phyloP scores from a whole-genome alignment of 148 eudicot genomes.

The Bassia scoparia region DNA sequence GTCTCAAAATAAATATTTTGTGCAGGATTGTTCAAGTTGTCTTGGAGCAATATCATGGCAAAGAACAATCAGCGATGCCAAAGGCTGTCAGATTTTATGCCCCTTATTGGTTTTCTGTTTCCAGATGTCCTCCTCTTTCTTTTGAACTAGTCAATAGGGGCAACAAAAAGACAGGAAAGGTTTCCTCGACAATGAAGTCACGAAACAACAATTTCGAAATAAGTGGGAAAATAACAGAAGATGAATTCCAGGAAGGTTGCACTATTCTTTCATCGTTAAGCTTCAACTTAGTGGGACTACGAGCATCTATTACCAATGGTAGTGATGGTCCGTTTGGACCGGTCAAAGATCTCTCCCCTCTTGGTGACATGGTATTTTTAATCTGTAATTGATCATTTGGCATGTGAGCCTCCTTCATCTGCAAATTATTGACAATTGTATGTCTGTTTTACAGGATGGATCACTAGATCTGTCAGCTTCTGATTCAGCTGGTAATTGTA shows the following conservation, averaged over 20 bases:
- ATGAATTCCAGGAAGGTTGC: slow-evolving; percentile 77
- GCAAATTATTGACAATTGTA: neutral
- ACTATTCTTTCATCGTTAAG: slow-evolving; percentile 87
- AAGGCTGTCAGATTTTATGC: slow-evolving; percentile 72
- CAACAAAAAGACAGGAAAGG: slow-evolving; percentile 38
- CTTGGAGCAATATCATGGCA: slow-evolving; percentile 67
- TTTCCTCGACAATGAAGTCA: slow-evolving; percentile 45
- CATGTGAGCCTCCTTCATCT: neutral
- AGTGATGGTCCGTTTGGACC: slow-evolving; percentile 66
- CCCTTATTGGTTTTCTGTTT: slow-evolving; percentile 79
- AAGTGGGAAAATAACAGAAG: slow-evolving; percentile 73
- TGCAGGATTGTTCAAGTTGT: slow-evolving; percentile 80
- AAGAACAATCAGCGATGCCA: slow-evolving; percentile 53
- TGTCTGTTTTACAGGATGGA: slow-evolving; percentile 59
- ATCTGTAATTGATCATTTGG: neutral
- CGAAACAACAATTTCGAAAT: slow-evolving; percentile 46
- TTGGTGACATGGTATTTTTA: slow-evolving; percentile 76
- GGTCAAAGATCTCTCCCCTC: slow-evolving; percentile 73
- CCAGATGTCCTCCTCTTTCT: slow-evolving; percentile 78
- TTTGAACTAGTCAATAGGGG: slow-evolving; percentile 51
- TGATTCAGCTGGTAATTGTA: slow-evolving; percentile 70
- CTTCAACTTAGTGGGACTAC: slow-evolving; percentile 66
- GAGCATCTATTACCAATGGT: slow-evolving; percentile 51
- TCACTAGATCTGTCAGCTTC: slow-evolving; percentile 72
- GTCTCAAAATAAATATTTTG: slow-evolving; percentile 4